Evolutionary conservation across 2,329 filamentous ascomycete genomes (phyloP).

Genomic region (Ascochyta rabiei): DNA sequence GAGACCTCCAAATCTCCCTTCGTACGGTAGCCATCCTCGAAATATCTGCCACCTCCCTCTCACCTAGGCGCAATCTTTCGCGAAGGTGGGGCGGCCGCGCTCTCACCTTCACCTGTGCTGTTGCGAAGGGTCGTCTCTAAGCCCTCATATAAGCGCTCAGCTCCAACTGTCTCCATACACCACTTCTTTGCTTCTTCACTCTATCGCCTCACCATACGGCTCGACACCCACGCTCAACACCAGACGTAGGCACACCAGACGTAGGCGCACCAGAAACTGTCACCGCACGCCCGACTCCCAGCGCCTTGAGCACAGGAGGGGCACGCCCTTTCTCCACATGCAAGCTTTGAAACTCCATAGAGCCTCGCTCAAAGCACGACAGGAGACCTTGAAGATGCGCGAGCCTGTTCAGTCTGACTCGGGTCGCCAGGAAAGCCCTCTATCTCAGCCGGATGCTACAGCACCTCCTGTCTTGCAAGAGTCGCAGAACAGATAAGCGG

Average conservation of each 20-base stretch:
- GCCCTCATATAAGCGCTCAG: not conserved
- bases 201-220: not conserved
- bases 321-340: not conserved
- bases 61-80: not conserved
- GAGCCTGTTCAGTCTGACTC: not conserved
- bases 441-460: not conserved
- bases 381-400: not conserved
- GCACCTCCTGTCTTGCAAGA: not conserved
- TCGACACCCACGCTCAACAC: not conserved
- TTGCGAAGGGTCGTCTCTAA: not conserved
- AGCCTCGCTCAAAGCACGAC: not conserved
- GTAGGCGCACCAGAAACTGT: no score
- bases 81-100: not conserved
- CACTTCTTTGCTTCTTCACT: not conserved
- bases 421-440: not conserved
- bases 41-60: not conserved
- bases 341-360: not conserved
- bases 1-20: not conserved
- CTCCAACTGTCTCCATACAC: not conserved
- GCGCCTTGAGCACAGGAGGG: no score
- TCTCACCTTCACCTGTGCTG: not conserved
- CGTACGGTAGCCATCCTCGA: not conserved
- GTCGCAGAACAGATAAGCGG: not conserved
- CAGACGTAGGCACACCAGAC: not conserved
- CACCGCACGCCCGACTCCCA: no score